Evolutionary conservation across 805 yeast species (phyloP), one percentile per base, ranked within the genome.

Genomic region (Ogataea minuta): DNA sequence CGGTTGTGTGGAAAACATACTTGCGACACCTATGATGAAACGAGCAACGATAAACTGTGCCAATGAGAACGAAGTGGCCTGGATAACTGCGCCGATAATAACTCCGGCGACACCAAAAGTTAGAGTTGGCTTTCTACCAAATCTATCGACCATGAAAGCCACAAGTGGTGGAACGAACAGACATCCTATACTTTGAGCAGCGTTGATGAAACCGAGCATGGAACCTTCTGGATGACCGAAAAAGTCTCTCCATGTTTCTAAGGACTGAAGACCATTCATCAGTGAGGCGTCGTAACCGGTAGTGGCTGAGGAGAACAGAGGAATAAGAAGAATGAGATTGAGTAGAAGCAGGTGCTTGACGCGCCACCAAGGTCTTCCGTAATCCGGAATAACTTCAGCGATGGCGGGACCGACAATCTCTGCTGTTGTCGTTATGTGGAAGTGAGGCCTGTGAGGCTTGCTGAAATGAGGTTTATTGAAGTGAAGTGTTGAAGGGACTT

Each of bases 81-180:
- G 83, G 24, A 83, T 62, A 26, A 71, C 52, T 14, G 79, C 71
- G 41, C 86, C 85, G 29, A 77, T 44, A 21, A 75, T 60, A 49
- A 81, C 74, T 33, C 78, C 66, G 12, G 67, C 12, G 31, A 77
- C 63, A 10, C 89, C 88, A 15, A 64, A 33, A 16, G 71, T 49
- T 24, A 81, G 68, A 40, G 74, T 53, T 15, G 76, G 76, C 57
- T 78, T 76, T 63, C 91, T 77, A 28, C 91, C 90, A 31, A 67
- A 50, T 15, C 36, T 43, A 62, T 55, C 70, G 60, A 63, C 77
- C 59, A 44, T 74, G 77, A 34, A 54, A 57, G 34, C 48, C 20
- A 61, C 40, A 9, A 39, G 11, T 3, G 54, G 48, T 6, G 63
- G 44, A 6, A 62, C 49, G n/a, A 63, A 33, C 13, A 68, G 31